Conservation (phyloP, 2,329 filamentous ascomycete species). For the Plenodomus lindquistii region DNA sequence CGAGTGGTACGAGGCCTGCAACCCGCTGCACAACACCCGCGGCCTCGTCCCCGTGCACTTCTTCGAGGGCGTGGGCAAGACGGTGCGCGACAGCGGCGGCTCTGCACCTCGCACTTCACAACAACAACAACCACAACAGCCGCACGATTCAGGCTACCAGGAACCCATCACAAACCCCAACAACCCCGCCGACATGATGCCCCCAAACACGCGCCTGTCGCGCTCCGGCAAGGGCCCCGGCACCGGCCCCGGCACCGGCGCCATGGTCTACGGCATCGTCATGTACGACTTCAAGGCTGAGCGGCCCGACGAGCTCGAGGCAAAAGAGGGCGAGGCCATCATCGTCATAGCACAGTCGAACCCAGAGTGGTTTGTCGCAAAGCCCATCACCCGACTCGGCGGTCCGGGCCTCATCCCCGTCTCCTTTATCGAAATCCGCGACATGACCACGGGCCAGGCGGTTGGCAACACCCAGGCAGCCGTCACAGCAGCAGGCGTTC, state of each 20-base stretch:
- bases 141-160: constrained; percentile 91
- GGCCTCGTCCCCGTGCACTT: constrained; percentile 92
- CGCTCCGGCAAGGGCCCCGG: constrained; percentile 54
- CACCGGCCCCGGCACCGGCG: no score
- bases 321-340: constrained; percentile 92
- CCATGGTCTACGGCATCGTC: constrained; percentile 95
- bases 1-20: constrained; percentile 99
- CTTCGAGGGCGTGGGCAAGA: constrained; percentile 91
- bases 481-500: constrained; percentile 85
- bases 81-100: constrained; percentile 79
- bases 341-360: constrained; percentile 99
- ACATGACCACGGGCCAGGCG: constrained; percentile 84
- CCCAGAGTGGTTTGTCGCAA: constrained; percentile 98
- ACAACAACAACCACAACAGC: constrained; percentile 44
- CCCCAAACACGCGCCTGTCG: constrained; percentile 40
- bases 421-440: constrained; percentile 93
- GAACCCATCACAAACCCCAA: constrained; percentile 53
- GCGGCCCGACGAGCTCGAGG: constrained; percentile 92
- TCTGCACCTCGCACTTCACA: constrained; percentile 44
- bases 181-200: constrained; percentile 34
- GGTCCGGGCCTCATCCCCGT: constrained; percentile 95
- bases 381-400: constrained; percentile 96
- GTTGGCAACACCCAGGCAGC: constrained; percentile 83
- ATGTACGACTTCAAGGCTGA: constrained; percentile 97
- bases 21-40: constrained; percentile 84